Percentiles rank a stretch among this genome's conserved stretches.
phyloP scores from a whole-genome alignment of 306 rosid species.

The Vicia sativa region DNA sequence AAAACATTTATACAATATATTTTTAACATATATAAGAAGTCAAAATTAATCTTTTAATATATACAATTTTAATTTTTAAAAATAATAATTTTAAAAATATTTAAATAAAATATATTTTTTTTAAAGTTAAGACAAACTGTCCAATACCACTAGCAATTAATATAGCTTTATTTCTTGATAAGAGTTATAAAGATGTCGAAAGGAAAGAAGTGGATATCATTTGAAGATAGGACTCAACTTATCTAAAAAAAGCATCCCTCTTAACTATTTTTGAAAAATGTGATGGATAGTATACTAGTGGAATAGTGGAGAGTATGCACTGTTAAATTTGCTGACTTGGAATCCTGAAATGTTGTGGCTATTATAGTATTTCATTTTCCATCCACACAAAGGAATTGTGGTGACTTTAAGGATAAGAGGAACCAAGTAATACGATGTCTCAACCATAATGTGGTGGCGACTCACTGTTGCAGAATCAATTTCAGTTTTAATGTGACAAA shows the following conservation, averaged over 20 bases:
- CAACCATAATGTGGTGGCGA: constrained; percentile 1
- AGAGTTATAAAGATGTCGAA: too few species aligned
- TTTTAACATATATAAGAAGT: too few species aligned
- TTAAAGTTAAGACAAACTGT: too few species aligned
- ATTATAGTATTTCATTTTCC: not conserved
- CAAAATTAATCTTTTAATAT: too few species aligned
- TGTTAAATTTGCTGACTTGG: not conserved
- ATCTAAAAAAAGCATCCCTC: not conserved
- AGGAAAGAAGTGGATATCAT: too few species aligned
- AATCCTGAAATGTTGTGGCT: constrained; percentile 7
- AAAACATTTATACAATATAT: too few species aligned
- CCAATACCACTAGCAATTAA: too few species aligned
- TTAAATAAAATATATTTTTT: too few species aligned
- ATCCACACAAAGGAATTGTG: not conserved
- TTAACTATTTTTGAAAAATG: not conserved
- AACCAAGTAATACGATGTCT: not conserved
- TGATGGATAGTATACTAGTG: not conserved
- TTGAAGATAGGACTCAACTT: too few species aligned
- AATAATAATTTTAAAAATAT: too few species aligned
- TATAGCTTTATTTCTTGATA: too few species aligned
- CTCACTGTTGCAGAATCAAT: not conserved
- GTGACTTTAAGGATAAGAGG: constrained; percentile 14
- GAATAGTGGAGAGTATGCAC: not conserved
- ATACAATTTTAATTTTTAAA: too few species aligned
- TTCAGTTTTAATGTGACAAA: not conserved